Evolutionary conservation across 2,329 filamentous ascomycete genomes (phyloP).

Genomic region (Colletotrichum salicis): DNA sequence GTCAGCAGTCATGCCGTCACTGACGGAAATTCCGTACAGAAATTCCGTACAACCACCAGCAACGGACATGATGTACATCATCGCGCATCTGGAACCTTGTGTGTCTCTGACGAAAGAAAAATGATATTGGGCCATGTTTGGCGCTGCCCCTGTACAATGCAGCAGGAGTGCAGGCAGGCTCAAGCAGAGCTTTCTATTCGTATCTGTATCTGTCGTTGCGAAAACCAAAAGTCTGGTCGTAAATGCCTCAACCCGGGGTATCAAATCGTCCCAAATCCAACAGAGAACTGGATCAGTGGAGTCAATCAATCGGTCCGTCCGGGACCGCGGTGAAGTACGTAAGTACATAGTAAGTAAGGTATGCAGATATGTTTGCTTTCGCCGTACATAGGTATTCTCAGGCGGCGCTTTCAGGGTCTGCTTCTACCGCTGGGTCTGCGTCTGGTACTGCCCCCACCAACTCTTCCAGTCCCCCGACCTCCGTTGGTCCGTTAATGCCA

Average conservation of each 20-base stretch:
- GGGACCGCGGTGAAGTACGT: constrained; percentile 8
- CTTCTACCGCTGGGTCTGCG: constrained; percentile 48
- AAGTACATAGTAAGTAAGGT: too few species aligned
- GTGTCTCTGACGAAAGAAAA: not conserved
- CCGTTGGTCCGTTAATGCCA: constrained; percentile 76
- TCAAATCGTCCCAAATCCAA: constrained; percentile 18
- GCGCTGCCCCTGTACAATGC: not conserved
- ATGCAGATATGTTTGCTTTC: constrained; percentile 28
- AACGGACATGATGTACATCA: not conserved
- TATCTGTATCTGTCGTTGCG: not conserved
- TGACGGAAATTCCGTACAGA: not conserved
- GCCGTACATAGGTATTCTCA: constrained; percentile 13
- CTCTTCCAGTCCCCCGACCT: constrained; percentile 71
- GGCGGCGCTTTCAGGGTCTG: constrained; percentile 53
- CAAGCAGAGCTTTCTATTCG: not conserved
- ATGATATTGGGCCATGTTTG: not conserved
- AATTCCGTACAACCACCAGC: not conserved
- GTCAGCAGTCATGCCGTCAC: constrained; percentile 8
- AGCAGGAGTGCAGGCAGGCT: not conserved
- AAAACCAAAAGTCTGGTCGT: not conserved
- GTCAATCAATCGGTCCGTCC: constrained; percentile 29
- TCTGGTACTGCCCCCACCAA: constrained; percentile 66
- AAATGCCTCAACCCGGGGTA: constrained; percentile 19
- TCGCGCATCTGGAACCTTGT: not conserved
- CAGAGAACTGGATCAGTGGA: constrained; percentile 7